Conservation (phyloP, 176 grass and related monocot genomes). For the Rhynchospora breviuscula region DNA sequence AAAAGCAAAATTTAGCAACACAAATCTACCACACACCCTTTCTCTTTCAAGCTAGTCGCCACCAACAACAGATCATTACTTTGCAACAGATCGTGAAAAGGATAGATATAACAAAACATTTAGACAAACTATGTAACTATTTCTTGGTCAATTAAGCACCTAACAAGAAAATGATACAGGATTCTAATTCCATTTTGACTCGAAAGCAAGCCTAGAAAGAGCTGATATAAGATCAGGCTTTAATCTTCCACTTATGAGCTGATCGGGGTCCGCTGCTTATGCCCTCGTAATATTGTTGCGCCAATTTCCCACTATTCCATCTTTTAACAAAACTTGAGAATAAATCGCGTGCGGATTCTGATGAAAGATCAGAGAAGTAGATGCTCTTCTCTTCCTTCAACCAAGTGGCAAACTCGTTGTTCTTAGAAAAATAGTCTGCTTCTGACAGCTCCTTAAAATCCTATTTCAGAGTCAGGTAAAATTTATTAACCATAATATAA, state of each 20-base stretch:
- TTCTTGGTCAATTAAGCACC: neutral
- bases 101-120: neutral
- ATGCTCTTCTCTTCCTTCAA: conserved; percentile 75
- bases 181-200: neutral
- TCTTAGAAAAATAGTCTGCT: conserved; percentile 91
- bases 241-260: conserved; percentile 88
- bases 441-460: conserved; percentile 75
- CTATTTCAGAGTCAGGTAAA: conserved; percentile 31
- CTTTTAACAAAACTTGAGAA: conserved; percentile 72
- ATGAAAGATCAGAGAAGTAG: conserved; percentile 87
- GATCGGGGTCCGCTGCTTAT: conserved; percentile 62
- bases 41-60: neutral
- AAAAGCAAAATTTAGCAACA: neutral
- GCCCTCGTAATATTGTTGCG: conserved; percentile 60
- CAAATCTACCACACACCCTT: too few relatives aligned
- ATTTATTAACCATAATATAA: neutral
- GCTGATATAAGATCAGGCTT: conserved; percentile 29
- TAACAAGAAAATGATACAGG: conserved; percentile 4
- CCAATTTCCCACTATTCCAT: conserved; percentile 75
- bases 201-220: neutral
- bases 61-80: neutral
- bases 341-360: conserved; percentile 59
- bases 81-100: neutral
- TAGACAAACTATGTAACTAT: neutral
- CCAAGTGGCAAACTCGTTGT: conserved; percentile 89